Conservation (phyloP, 1,139 yeast species). For the Cylindricascospora bacillispora region DNA sequence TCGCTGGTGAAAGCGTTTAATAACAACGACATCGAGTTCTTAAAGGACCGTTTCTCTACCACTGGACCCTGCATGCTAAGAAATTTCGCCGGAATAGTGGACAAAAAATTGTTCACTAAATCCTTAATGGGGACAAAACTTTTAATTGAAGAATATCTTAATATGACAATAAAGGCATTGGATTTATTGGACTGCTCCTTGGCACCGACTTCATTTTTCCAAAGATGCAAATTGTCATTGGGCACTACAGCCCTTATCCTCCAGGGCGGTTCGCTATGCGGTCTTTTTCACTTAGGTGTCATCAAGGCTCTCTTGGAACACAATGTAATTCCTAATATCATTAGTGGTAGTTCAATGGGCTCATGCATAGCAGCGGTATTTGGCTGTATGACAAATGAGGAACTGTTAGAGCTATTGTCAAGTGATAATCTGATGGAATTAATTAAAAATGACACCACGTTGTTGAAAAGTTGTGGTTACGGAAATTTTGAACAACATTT, state of each 20-base stretch:
- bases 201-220: conserved; percentile 70
- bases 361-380: conserved; percentile 83
- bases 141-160: conserved; percentile 75
- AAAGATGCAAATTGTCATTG: conserved; percentile 77
- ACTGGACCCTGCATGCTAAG: conserved; percentile 53
- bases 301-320: conserved; percentile 66
- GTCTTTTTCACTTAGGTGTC: conserved; percentile 86
- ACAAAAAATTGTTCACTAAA: conserved; percentile 63
- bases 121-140: conserved; percentile 81
- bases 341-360: conserved; percentile 92
- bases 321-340: conserved; percentile 66
- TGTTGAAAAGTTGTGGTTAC: conserved; percentile 38
- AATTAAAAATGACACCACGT: conserved; percentile 22
- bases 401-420: conserved; percentile 19
- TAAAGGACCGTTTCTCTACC: conserved; percentile 64
- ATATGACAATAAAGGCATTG: conserved; percentile 61
- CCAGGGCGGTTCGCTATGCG: conserved; percentile 92
- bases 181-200: conserved; percentile 35
- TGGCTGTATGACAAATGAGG: conserved; percentile 45
- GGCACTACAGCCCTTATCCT: conserved; percentile 83
- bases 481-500: conserved; percentile 48
- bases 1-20: conserved; percentile 50
- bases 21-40: conserved; percentile 40
- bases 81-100: conserved; percentile 85
- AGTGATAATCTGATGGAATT: conserved; percentile 30